These are phyloP conservation scores for Saccharum hybrid DNA, from an alignment of 202 grass and related monocot species.

Conservation along the genomic window DNA sequence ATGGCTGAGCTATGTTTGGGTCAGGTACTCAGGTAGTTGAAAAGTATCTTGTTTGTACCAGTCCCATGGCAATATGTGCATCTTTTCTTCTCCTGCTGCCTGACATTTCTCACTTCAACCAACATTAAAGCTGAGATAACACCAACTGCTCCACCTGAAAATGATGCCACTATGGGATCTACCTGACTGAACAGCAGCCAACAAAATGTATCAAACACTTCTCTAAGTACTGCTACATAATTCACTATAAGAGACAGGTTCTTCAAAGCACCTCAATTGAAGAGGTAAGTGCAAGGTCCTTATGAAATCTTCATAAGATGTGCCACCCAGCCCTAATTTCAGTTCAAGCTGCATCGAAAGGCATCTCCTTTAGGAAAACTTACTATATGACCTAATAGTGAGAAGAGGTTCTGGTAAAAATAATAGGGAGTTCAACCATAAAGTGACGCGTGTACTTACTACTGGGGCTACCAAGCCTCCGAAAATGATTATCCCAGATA, in stretches of 20 bases:
- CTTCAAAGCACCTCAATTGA: conserved; percentile 74
- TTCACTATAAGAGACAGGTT: conserved; percentile 8
- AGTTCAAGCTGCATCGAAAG: conserved; percentile 76
- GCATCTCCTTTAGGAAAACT: conserved; percentile 10
- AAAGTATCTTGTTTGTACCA: conserved; percentile 60
- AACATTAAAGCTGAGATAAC: conserved; percentile 95
- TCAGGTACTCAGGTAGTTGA: conserved; percentile 23
- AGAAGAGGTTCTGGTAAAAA: conserved; percentile 20
- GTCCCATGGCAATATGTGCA: conserved; percentile 93
- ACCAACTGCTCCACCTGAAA: conserved; percentile 88
- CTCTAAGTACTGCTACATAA: conserved; percentile 18
- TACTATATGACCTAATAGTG: neutral
- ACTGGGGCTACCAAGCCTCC: conserved; percentile 82
- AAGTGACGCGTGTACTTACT: conserved; percentile 60
- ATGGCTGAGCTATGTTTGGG: neutral
- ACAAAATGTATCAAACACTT: conserved; percentile 20
- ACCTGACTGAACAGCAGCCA: conserved; percentile 69
- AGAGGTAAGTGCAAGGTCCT: conserved; percentile 76
- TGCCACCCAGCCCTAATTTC: conserved; percentile 91
- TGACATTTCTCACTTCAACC: conserved; percentile 85
- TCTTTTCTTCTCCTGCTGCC: conserved; percentile 96
- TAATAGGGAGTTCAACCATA: neutral
- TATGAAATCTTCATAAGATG: conserved; percentile 98
- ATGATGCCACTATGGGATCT: conserved; percentile 96
- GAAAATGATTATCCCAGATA: conserved; percentile 91